Percentiles rank a stretch among this genome's conserved stretches.
Conservation (phyloP, 2,329 filamentous ascomycete genomes). For the Berkeleyomyces basicola region DNA sequence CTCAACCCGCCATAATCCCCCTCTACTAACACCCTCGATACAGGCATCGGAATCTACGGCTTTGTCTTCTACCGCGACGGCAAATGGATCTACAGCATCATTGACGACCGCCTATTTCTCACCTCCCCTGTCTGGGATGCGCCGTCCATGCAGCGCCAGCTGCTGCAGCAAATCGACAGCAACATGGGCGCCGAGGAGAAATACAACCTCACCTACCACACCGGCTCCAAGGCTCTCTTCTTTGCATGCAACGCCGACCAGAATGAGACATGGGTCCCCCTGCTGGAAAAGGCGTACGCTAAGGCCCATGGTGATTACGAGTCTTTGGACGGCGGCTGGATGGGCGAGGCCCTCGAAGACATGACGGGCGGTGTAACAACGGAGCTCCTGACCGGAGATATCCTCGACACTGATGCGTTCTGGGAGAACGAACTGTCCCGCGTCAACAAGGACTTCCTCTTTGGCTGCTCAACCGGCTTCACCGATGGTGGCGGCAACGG, state of each 20-base stretch:
- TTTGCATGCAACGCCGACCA: constrained; percentile 61
- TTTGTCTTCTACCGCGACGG: constrained; percentile 82
- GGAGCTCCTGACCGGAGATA: constrained; percentile 48
- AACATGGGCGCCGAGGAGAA: constrained; percentile 51
- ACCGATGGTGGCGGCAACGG: constrained; percentile 27
- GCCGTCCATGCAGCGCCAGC: constrained; percentile 53
- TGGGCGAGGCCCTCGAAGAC: constrained; percentile 42
- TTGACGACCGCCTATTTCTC: constrained; percentile 80
- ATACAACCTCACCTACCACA: constrained; percentile 55
- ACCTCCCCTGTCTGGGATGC: constrained; percentile 72
- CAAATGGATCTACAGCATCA: constrained; percentile 81
- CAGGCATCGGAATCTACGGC: constrained; percentile 62
- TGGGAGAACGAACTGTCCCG: constrained; percentile 65
- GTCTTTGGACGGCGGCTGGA: constrained; percentile 54
- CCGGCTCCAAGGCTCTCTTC: constrained; percentile 59
- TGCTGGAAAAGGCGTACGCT: constrained; percentile 70
- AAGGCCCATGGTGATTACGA: constrained; percentile 69
- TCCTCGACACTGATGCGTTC: constrained; percentile 47
- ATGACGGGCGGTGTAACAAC: constrained; percentile 50
- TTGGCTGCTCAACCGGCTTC: constrained; percentile 37
- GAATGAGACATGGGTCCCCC: constrained; percentile 68
- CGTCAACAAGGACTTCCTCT: constrained; percentile 63
- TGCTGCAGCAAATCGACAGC: constrained; percentile 59
- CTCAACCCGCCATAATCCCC: neutral
- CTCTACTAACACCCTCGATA: constrained; percentile 15